Evolutionary conservation across 208 protist genomes (phyloP).

Genomic region (Leishmania major): DNA sequence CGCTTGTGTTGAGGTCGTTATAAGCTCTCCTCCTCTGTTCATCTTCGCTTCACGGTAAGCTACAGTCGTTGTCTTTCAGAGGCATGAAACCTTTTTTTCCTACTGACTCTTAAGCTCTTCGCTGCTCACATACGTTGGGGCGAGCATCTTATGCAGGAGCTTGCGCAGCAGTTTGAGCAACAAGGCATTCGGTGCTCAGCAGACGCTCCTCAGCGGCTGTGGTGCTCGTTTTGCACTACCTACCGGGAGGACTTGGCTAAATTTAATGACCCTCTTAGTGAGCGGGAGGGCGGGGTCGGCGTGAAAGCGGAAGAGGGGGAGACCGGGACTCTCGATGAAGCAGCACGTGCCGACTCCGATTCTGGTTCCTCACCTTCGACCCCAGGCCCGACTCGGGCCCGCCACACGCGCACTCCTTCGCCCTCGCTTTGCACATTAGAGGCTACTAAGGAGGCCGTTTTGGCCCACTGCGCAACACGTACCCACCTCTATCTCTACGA

Average conservation of each 20-base stretch:
- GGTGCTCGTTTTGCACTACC: slow-evolving; percentile 26
- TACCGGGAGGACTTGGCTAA: slow-evolving; percentile 4
- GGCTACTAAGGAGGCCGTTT: slow-evolving; percentile 23
- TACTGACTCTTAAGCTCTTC: not conserved
- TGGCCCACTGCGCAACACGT: slow-evolving; percentile 62
- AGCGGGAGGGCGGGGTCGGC: not conserved
- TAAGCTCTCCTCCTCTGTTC: not conserved
- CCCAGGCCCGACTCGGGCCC: not conserved
- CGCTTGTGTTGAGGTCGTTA: not conserved
- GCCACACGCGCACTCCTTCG: slow-evolving; percentile 1
- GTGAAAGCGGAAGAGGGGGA: not conserved
- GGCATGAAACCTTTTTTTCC: not conserved
- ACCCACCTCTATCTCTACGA: slow-evolving; percentile 64
- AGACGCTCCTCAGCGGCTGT: slow-evolving; percentile 14
- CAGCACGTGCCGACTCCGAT: not conserved
- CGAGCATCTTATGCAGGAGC: slow-evolving; percentile 6
- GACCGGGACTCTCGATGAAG: not conserved
- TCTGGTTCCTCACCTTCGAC: not conserved
- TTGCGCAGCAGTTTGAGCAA: slow-evolving; percentile 28
- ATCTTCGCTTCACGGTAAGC: not conserved
- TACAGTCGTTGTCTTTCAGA: not conserved
- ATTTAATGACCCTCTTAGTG: not conserved
- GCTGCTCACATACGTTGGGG: not conserved
- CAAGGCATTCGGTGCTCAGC: slow-evolving; percentile 30
- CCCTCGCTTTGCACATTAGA: slow-evolving; percentile 4